These are phyloP conservation scores for Penicillium argentinense DNA, from an alignment of 495 filamentous ascomycete species.

Conservation along the genomic window DNA sequence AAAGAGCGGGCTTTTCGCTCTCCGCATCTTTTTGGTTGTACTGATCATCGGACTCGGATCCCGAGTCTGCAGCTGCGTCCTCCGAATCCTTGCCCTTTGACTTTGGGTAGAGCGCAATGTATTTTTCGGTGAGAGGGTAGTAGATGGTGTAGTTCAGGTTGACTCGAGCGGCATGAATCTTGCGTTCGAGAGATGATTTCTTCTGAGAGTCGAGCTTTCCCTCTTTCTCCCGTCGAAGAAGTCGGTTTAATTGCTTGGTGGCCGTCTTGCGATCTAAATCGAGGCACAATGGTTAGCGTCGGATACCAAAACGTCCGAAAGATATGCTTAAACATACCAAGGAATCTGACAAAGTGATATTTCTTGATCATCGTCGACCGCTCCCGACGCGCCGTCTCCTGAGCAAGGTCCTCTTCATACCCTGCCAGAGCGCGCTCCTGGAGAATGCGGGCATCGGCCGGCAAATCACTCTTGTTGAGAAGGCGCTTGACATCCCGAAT, in stretches of 20 bases:
- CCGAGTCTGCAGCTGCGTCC: constrained; percentile 16
- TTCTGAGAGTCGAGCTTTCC: constrained; percentile 42
- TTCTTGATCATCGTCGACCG: constrained; percentile 75
- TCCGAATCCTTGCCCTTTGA: constrained; percentile 27
- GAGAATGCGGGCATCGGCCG: constrained; percentile 70
- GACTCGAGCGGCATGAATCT: constrained; percentile 70
- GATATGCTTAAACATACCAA: constrained; percentile 44
- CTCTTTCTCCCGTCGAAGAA: constrained; percentile 51
- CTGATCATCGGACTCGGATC: constrained; percentile 18
- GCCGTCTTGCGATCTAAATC: constrained; percentile 83
- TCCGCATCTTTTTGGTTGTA: constrained; percentile 17
- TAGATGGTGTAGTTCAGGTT: constrained; percentile 86
- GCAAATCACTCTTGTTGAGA: constrained; percentile 62
- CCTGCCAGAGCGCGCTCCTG: constrained; percentile 78
- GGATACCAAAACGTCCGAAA: background rate
- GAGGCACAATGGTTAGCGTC: constrained; percentile 3
- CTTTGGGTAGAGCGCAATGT: constrained; percentile 72
- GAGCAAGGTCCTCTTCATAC: constrained; percentile 69
- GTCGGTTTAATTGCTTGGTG: constrained; percentile 62
- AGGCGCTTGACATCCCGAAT: constrained; percentile 56
- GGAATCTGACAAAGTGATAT: constrained; percentile 96
- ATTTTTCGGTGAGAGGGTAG: constrained; percentile 76
- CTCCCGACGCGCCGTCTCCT: constrained; percentile 59
- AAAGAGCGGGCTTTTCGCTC: constrained; percentile 56
- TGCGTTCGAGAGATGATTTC: constrained; percentile 49